Conservation (phyloP, 2,329 filamentous ascomycete genomes). For the Aaosphaeria pasadenensis region DNA sequence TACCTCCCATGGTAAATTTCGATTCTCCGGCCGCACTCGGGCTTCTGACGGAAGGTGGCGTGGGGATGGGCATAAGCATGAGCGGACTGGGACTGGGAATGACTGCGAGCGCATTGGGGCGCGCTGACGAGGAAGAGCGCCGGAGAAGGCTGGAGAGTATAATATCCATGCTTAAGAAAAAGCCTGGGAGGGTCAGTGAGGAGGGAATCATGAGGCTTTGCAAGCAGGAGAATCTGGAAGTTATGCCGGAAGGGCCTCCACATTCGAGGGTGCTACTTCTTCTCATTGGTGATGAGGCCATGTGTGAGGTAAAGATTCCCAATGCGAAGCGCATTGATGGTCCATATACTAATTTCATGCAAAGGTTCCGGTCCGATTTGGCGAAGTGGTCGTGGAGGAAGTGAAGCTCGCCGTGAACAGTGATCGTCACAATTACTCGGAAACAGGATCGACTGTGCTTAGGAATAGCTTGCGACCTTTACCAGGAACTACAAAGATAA, state of each 20-base stretch:
- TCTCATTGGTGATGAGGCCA: constrained; percentile 31
- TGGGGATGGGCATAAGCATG: constrained; percentile 44
- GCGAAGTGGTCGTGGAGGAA: constrained; percentile 44
- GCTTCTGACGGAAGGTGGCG: constrained; percentile 38
- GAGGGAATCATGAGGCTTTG: constrained; percentile 71
- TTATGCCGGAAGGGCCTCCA: constrained; percentile 17
- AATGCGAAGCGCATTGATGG: constrained; percentile 43
- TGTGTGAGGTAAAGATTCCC: constrained; percentile 16
- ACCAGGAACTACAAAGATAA: constrained; percentile 61
- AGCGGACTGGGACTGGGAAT: constrained; percentile 38
- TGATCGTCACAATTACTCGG: constrained; percentile 49
- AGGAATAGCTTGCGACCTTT: constrained; percentile 61
- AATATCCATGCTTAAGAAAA: constrained; percentile 64
- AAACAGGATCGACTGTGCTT: constrained; percentile 63
- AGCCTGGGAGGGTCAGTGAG: constrained; percentile 69
- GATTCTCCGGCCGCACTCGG: constrained; percentile 44
- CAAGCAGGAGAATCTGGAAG: constrained; percentile 58
- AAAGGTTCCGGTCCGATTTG: constrained; percentile 23
- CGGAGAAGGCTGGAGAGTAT: constrained; percentile 56
- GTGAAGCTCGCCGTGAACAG: constrained; percentile 64
- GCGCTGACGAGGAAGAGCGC: constrained; percentile 53
- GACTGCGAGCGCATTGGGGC: constrained; percentile 35
- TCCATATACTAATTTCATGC: constrained; percentile 9
- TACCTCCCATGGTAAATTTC: constrained; percentile 40
- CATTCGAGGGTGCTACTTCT: constrained; percentile 28